Evolutionary conservation across 1,284 basidiomycete genomes (phyloP), one percentile per base, ranked within the genome.

Genomic region (Rhodotorula sp.): DNA sequence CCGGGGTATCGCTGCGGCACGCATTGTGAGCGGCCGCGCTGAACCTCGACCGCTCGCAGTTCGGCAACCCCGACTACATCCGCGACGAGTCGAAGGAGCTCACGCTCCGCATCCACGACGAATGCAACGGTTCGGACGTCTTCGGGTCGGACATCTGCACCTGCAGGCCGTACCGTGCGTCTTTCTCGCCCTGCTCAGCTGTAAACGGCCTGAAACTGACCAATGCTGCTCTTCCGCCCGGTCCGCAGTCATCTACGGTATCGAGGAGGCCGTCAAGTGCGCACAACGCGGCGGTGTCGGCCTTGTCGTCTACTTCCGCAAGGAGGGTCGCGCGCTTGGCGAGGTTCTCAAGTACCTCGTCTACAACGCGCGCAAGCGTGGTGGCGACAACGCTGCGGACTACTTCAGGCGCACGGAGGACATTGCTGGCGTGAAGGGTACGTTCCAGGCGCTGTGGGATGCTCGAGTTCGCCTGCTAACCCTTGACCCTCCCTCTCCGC

Each of bases 371-470:
- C 90, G 96, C 73, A 98, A 98, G 83, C 89, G 95, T 53, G 92
- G 91, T 3, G 93, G 92, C 10, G 95, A 98, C 83, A 88, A 88
- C 2, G 95, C 96, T 0, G 89, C 92, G 80, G 89, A 90, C 80
- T 98, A 98, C 85, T 97, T 98, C 85, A 90, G 92, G 81, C 89
- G 90, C 27, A 98, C 96, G 0, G 93, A 94, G 81, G 84, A 91
- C 77, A 91, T 97, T 72, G 95, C 94, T 0, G 95, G 95, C 15
- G 93, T 97, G 64, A 70, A 77, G 58, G 70, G 68, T 70, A 29
- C 13, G 68, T 55, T 17, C 44, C 44, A 22, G 6, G 1, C 25
- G 3, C 7, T 25, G 12, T n/a, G 3, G 51, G n/a, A 17, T 17
- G n/a, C 15, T 10, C 29, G 51, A 22, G 13, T 17, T 6, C 13